Evolutionary conservation across 805 yeast genomes (phyloP).

Genomic region (Metschnikowia proteae): DNA sequence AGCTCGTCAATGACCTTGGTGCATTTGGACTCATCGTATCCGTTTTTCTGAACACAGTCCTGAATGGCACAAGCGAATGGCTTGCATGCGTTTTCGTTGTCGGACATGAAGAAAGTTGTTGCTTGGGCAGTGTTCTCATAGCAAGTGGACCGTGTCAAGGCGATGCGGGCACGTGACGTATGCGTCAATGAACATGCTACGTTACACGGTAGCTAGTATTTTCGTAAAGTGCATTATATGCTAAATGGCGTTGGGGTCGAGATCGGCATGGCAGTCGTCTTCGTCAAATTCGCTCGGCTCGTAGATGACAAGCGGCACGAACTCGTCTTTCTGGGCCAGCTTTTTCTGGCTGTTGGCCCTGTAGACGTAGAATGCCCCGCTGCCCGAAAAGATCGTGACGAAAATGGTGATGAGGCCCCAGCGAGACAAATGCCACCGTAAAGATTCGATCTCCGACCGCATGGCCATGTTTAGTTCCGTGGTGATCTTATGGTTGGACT

Average conservation of each 20-base stretch:
- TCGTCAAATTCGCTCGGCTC: conserved; percentile 51
- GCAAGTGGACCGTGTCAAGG: not conserved
- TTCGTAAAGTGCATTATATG: not conserved
- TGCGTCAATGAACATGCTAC: not conserved
- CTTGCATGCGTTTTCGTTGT: conserved; percentile 53
- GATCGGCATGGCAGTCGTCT: conserved; percentile 53
- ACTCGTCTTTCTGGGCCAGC: conserved; percentile 28
- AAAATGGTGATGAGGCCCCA: conserved; percentile 79
- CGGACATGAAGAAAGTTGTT: not conserved
- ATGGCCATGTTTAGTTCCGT: conserved; percentile 78
- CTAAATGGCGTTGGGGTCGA: conserved; percentile 33
- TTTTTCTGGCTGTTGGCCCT: conserved; percentile 22
- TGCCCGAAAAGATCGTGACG: conserved; percentile 54
- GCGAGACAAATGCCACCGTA: conserved; percentile 91
- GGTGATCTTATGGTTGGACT: conserved; percentile 76
- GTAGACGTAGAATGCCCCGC: conserved; percentile 50
- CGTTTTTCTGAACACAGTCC: conserved; percentile 60
- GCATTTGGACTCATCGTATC: conserved; percentile 74
- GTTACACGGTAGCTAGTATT: not conserved
- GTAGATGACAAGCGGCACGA: conserved; percentile 40
- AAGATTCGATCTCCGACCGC: conserved; percentile 79
- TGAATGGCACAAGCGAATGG: conserved; percentile 81
- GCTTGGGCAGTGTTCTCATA: not conserved
- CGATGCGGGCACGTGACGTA: conserved; percentile 5
- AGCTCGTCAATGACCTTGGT: conserved; percentile 62